These are phyloP conservation scores for Xerocomus potaroensis DNA, from an alignment of 768 basidiomycete species.

Conservation along the genomic window DNA sequence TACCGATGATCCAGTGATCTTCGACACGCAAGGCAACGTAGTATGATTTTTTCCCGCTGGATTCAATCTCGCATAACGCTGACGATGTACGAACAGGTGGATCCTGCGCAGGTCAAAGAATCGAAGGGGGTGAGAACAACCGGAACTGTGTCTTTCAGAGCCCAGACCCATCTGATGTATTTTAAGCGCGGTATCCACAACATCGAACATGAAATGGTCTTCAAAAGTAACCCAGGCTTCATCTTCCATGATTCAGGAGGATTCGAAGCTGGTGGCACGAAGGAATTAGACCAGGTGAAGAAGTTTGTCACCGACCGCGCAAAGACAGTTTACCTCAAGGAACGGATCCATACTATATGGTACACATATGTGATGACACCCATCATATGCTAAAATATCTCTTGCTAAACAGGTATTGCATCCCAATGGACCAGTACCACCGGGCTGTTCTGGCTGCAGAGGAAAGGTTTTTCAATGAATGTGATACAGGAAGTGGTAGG, in stretches of 20 bases:
- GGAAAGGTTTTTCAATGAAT: background rate
- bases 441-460: background rate
- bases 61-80: too few relatives aligned
- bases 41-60: background rate
- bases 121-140: background rate
- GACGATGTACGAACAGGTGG: background rate
- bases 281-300: background rate
- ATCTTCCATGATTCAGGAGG: background rate
- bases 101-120: background rate
- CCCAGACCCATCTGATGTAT: too few relatives aligned
- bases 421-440: background rate
- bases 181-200: background rate
- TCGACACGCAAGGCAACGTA: background rate
- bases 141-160: background rate
- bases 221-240: background rate
- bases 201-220: background rate
- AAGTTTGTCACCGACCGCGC: background rate
- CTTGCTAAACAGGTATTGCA: background rate
- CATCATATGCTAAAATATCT: background rate
- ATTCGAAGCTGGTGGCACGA: background rate
- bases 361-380: background rate
- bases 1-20: background rate
- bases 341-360: background rate
- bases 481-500: background rate
- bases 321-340: background rate